Base-by-base conservation (phyloP, 2,329 filamentous ascomycete species). In the Epichloe amarillans region DNA sequence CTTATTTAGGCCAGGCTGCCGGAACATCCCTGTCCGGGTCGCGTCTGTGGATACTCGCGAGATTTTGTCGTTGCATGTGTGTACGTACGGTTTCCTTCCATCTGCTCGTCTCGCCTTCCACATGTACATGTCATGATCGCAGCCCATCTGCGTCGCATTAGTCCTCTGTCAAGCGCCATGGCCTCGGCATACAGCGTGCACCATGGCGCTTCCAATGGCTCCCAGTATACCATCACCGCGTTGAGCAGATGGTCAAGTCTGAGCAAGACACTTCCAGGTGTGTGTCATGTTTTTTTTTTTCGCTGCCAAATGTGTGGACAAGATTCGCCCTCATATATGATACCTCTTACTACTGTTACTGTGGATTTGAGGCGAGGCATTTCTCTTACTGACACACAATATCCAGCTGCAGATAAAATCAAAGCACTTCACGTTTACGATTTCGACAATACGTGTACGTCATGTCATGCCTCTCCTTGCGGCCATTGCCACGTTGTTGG, bases 371-470 rank as follows among this genome's bases (percentile, higher is more conserved):
- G 30, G 30, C 4, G 30, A 11, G 30, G 3, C 30, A 30, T 30
- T 11, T 33, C 4, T 21, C 41, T 7, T 6, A 41, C 44, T 50
- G 40, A 52, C 39, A 30, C 14, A 14, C 4, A 17, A 30, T 26
- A 1, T 36, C 23, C 56, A 79, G 77, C 79, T 35, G 74, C 82
- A 11, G 74, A 84, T 41, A 73, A 80, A 50, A 84, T 97, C 67
- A 88, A 80, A 64, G 71, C 81, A 8, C 81, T 98, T 49, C 91
- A 97, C 64, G 79, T 98, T 58, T 97, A 97, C 71, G 93, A 98
- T 67, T 98, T 97, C 66, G 93, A 98, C 69, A 97, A 98, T 63
- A 97, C 91, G 38, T 71, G 87, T 91, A 72, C 65, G 83, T 56
- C 47, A 38, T 50, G 46, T 56, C 47, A 38, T 50, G 46, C 30